Percentiles rank a stretch among this genome's conserved stretches.
Conservation (phyloP, 2,329 filamentous ascomycete genomes). For the Pseudocercospora crystallina region DNA sequence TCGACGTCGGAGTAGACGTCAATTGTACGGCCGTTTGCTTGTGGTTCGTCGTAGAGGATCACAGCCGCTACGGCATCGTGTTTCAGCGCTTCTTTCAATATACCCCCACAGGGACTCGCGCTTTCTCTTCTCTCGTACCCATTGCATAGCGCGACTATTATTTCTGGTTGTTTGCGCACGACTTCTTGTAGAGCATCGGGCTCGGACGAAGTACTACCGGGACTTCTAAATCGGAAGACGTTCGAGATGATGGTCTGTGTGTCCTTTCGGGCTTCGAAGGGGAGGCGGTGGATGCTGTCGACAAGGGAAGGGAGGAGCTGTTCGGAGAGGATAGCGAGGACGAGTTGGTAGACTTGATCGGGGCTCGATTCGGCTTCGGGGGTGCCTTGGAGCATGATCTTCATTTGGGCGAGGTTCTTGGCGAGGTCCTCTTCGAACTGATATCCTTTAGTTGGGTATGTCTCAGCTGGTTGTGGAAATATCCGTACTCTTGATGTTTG, state of each 20-base stretch:
- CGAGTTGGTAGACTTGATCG: slow-evolving; percentile 83
- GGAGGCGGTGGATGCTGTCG: slow-evolving; percentile 76
- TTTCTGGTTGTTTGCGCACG: slow-evolving; percentile 79
- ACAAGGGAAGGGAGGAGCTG: slow-evolving; percentile 85
- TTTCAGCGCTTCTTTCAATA: slow-evolving; percentile 85
- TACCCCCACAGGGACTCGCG: slow-evolving; percentile 85
- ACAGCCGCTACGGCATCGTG: slow-evolving; percentile 88
- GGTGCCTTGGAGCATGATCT: slow-evolving; percentile 87
- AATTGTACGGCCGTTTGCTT: slow-evolving; percentile 68
- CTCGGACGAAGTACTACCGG: slow-evolving; percentile 65
- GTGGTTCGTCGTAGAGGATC: slow-evolving; percentile 87
- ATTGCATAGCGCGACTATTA: slow-evolving; percentile 82
- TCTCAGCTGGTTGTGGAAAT: not conserved
- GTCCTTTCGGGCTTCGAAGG: slow-evolving; percentile 95
- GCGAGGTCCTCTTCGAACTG: slow-evolving; percentile 83
- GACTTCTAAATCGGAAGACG: slow-evolving; percentile 83
- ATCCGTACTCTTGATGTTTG: slow-evolving; percentile 44
- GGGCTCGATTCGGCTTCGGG: slow-evolving; percentile 85
- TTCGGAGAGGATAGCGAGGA: slow-evolving; percentile 81
- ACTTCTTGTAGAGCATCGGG: slow-evolving; percentile 87
- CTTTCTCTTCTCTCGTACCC: slow-evolving; percentile 90
- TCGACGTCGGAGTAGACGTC: slow-evolving; percentile 67
- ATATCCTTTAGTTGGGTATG: slow-evolving; percentile 5
- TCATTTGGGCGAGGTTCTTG: slow-evolving; percentile 85
- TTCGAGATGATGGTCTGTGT: slow-evolving; percentile 94